Percentiles rank a stretch among this genome's conserved stretches.
phyloP scores from a whole-genome alignment of 2,329 filamentous ascomycete species.

The Xylariales sp. region DNA sequence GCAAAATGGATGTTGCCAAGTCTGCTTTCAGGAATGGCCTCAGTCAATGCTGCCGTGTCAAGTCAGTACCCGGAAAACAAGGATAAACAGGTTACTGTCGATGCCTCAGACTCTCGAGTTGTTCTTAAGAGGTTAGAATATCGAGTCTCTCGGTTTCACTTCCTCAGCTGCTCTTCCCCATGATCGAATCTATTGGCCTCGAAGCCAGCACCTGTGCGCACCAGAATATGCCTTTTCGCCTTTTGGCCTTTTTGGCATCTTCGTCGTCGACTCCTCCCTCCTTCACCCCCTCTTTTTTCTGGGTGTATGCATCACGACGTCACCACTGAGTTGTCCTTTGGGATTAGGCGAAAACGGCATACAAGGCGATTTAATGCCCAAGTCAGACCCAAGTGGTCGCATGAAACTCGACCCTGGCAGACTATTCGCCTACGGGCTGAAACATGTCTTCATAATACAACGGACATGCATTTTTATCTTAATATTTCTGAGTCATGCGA shows the following conservation, averaged over 20 bases:
- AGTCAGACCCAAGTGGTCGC: conserved; percentile 42
- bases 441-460: conserved; percentile 45
- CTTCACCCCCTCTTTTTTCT: conserved; percentile 7
- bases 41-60: conserved; percentile 17
- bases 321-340: conserved; percentile 35
- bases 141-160: not conserved
- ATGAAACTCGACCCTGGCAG: conserved; percentile 47
- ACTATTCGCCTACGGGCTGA: conserved; percentile 46
- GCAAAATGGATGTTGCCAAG: conserved; percentile 12
- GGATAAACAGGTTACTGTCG: conserved; percentile 7
- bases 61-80: conserved; percentile 9
- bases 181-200: not conserved
- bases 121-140: not conserved
- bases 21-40: not conserved
- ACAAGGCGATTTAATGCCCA: conserved; percentile 33
- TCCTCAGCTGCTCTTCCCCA: conserved; percentile 4
- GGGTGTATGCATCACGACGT: conserved; percentile 33
- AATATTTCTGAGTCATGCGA: conserved; percentile 40
- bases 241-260: not conserved
- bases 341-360: conserved; percentile 34
- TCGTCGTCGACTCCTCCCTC: not conserved
- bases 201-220: conserved; percentile 4
- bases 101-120: conserved; percentile 19
- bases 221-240: conserved; percentile 1
- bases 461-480: conserved; percentile 35